Conservation (phyloP, 441 rosid species). For the Pelargonium fulgidum region DNA sequence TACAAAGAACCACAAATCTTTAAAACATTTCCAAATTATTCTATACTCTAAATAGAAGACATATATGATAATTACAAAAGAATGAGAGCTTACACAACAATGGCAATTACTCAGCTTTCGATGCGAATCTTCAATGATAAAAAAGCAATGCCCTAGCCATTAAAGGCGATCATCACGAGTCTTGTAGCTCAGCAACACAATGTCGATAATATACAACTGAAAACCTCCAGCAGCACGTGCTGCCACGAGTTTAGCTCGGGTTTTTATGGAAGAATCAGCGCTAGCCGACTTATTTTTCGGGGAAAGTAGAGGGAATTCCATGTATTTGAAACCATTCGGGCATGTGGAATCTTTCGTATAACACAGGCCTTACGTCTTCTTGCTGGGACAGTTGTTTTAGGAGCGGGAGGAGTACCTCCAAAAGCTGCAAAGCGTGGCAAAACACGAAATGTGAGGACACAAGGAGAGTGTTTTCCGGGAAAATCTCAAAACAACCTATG, state of each 20-base stretch:
- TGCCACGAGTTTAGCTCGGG: too few species aligned
- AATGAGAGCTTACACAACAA: constrained; percentile 1
- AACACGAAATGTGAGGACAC: not conserved
- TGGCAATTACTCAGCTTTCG: not conserved
- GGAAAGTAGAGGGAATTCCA: constrained; percentile 30
- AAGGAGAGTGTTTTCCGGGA: not conserved
- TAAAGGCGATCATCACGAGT: not conserved
- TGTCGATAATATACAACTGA: not conserved
- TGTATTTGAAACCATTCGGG: constrained; percentile 51
- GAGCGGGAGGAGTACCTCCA: constrained; percentile 45
- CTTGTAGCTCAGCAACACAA: not conserved
- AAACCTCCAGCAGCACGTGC: not conserved
- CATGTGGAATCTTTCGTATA: constrained; percentile 40
- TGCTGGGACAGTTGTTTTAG: constrained; percentile 38
- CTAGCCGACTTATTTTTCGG: not conserved
- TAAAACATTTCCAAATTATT: not conserved
- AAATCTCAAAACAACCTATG: not conserved
- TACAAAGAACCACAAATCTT: not conserved
- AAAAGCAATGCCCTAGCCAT: not conserved
- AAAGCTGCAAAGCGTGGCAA: constrained; percentile 25
- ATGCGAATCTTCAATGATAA: not conserved
- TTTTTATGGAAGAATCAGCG: too few species aligned
- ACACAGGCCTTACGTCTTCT: constrained; percentile 39
- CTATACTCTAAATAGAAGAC: not conserved
- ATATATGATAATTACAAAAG: constrained; percentile 11